Evolutionary conservation across 2,329 filamentous ascomycete species (phyloP).

Genomic region (Verticillium longisporum): DNA sequence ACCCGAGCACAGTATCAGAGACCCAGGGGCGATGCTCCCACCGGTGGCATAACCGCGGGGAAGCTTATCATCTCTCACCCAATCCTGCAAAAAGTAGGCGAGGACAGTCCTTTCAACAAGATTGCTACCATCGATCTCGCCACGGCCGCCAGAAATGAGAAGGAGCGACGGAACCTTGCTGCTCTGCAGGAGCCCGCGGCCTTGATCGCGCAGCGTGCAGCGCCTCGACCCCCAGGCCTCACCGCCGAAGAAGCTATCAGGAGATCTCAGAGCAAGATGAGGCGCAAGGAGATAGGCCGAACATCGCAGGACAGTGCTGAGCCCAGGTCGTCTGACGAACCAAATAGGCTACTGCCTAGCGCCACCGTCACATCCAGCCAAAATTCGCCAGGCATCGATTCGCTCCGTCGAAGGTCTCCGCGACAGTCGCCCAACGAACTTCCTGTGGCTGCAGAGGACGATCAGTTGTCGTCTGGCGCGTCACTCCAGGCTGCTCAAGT

Average conservation of each 20-base stretch:
- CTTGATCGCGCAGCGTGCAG: conserved; percentile 26
- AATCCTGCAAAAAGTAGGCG: conserved; percentile 28
- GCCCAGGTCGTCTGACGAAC: conserved; percentile 9
- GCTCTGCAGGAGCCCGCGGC: conserved; percentile 20
- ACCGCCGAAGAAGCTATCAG: conserved; percentile 24
- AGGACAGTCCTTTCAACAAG: conserved; percentile 33
- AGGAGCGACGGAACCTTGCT: conserved; percentile 29
- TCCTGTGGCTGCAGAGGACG: not conserved
- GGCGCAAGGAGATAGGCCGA: conserved; percentile 27
- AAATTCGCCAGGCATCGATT: conserved; percentile 43
- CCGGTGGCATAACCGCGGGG: conserved; percentile 17
- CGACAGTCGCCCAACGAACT: conserved; percentile 18
- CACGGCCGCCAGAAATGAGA: conserved; percentile 40
- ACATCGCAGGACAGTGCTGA: not conserved
- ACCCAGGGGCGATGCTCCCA: conserved; percentile 19
- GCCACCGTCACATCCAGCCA: conserved; percentile 39
- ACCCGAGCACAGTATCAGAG: not conserved
- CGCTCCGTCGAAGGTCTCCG: conserved; percentile 45
- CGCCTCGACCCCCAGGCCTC: conserved; percentile 26
- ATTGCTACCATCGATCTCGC: conserved; percentile 43
- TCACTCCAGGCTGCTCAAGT: not conserved
- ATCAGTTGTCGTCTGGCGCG: not conserved
- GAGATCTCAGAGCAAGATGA: conserved; percentile 24
- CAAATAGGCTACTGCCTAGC: conserved; percentile 1
- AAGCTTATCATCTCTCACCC: conserved; percentile 44